These are phyloP conservation scores for Suillus alpinus DNA, from an alignment of 768 basidiomycete genomes.

Conservation along the genomic window DNA sequence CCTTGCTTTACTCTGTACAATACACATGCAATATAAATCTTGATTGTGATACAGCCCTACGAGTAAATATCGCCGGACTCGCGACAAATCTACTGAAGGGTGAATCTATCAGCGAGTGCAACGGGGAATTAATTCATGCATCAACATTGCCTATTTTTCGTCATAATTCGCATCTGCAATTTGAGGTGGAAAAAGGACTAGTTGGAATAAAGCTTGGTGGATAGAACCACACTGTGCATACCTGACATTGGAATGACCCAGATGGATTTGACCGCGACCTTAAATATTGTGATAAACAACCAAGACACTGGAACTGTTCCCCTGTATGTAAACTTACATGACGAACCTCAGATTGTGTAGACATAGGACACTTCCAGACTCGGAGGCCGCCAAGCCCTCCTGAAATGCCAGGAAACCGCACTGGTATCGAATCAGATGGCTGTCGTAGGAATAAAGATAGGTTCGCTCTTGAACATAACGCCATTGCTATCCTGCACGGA, in stretches of 20 bases:
- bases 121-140: not conserved
- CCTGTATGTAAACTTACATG: not conserved
- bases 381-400: slow-evolving; percentile 1
- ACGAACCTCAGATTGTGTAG: not conserved
- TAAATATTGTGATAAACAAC: not conserved
- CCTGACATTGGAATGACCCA: not conserved
- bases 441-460: not conserved
- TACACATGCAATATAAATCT: too few relatives aligned
- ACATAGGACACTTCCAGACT: slow-evolving; percentile 7
- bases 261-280: slow-evolving; percentile 9
- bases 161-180: not conserved
- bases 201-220: not conserved
- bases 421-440: not conserved
- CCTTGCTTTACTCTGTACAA: too few relatives aligned
- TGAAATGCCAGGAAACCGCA: not conserved
- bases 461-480: not conserved
- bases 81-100: slow-evolving; percentile 22
- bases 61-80: not conserved
- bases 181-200: not conserved
- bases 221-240: not conserved
- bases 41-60: not conserved
- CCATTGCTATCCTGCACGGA: not conserved
- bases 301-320: not conserved
- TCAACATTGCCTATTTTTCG: not conserved
- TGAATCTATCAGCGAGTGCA: not conserved